phyloP scores from a whole-genome alignment of 768 basidiomycete species.

The Inosperma sp. region DNA sequence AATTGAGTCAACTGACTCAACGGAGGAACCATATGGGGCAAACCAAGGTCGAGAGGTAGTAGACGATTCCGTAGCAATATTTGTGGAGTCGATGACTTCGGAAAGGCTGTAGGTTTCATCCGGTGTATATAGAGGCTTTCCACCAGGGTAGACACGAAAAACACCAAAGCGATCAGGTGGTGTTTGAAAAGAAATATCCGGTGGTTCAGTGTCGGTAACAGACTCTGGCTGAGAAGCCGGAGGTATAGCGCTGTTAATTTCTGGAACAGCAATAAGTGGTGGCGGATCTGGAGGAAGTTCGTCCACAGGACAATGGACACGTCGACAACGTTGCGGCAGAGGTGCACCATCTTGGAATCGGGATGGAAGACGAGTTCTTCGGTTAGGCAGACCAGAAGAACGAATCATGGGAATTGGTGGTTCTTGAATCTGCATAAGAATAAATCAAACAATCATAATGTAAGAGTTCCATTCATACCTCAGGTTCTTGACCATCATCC shows the following conservation, averaged over 20 bases:
- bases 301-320: no score
- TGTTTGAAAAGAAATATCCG: not conserved
- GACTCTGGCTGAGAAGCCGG: not conserved
- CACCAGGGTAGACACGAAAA: not conserved
- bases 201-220: not conserved
- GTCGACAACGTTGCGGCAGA: no score
- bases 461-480: no score
- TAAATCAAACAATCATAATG: no score
- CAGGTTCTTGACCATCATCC: no score
- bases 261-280: no score
- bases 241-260: not conserved
- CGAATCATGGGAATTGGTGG: no score
- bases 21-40: not conserved
- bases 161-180: conserved; percentile 1
- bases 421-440: no score
- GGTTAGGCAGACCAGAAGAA: no score
- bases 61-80: not conserved
- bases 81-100: not conserved
- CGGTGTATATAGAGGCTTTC: not conserved
- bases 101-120: not conserved
- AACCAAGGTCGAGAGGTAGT: not conserved
- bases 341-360: no score
- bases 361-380: no score
- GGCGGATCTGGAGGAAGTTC: no score
- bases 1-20: not conserved